phyloP scores from a whole-genome alignment of 208 protist species.

The Trypanosoma conorhini region DNA sequence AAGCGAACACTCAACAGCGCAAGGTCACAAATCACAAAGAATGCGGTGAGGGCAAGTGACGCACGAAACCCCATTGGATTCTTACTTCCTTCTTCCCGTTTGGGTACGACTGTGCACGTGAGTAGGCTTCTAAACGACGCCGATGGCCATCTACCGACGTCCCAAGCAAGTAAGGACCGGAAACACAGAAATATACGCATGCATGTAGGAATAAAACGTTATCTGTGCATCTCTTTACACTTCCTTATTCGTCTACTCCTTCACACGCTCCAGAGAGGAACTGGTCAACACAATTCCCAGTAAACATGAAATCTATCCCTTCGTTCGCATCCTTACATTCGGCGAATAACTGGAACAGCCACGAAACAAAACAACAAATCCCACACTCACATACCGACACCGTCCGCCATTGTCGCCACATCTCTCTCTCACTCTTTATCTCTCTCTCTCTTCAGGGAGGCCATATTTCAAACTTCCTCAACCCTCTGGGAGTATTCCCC shows the following conservation, averaged over 20 bases:
- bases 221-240: not conserved
- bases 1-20: slow-evolving; percentile 39
- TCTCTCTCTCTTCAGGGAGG: not conserved
- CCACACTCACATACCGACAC: not conserved
- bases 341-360: not conserved
- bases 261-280: not conserved
- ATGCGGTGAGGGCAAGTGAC: slow-evolving; percentile 12
- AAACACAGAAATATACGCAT: not conserved
- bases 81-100: not conserved
- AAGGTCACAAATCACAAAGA: slow-evolving; percentile 37
- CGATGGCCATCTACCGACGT: not conserved
- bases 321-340: not conserved
- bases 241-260: slow-evolving; percentile 2
- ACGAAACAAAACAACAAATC: not conserved
- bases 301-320: not conserved
- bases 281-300: not conserved
- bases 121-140: not conserved
- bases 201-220: not conserved
- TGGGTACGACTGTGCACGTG: not conserved
- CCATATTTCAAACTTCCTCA: not conserved
- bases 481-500: slow-evolving; percentile 34
- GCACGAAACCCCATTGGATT: slow-evolving; percentile 20
- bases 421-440: not conserved
- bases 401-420: not conserved
- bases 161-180: not conserved